Evolutionary conservation across 176 grass and related monocot species (phyloP), one percentile per base, ranked within the genome.

Genomic region (Bothriochloa decipiens): DNA sequence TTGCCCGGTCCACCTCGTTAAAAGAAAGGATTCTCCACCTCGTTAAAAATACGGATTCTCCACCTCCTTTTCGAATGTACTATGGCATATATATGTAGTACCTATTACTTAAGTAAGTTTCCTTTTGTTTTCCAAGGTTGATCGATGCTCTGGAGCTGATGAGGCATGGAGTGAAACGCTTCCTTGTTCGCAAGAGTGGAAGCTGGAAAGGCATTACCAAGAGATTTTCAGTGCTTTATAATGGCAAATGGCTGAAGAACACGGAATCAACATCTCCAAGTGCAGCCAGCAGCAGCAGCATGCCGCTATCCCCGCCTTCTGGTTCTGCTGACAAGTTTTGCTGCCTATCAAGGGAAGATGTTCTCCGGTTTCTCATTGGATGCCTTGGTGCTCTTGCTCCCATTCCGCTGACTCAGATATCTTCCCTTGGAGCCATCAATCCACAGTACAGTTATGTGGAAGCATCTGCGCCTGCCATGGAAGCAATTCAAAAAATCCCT

Each of bases 81-180:
- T 60, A 45, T 80, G 61, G 29, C 16, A 22, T 66, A 29, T 23
- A 60, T 78, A 46, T 32, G 2, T 32, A 32, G 15, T 14, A 12
- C 40, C 8, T 84, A 14, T 80, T 52, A 63, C 65, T 70, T 15
- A 83, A 60, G 61, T 39, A 77, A 36, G 11, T 62, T 77, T 70
- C 2, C 1, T 70, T 16, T 75, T 87, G 28, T 26, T 20, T 52
- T 74, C 17, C 42, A 62, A 98, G 95, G 92, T 91, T 98, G 89
- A 98, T 98, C 32, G 95, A 98, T 33, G 92, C 91, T 67, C 76
- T 98, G 62, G 95, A 98, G 29, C 72, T 98, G 83, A 98, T 98
- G 95, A 98, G 87, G 77, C 87, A 95, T 85, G 95, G 95, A 84
- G 91, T 93, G 74, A 92, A 91, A 79, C 92, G 89, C 75, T 76